phyloP scores from a whole-genome alignment of 2,329 filamentous ascomycete genomes.

The Penicillium frequentans region DNA sequence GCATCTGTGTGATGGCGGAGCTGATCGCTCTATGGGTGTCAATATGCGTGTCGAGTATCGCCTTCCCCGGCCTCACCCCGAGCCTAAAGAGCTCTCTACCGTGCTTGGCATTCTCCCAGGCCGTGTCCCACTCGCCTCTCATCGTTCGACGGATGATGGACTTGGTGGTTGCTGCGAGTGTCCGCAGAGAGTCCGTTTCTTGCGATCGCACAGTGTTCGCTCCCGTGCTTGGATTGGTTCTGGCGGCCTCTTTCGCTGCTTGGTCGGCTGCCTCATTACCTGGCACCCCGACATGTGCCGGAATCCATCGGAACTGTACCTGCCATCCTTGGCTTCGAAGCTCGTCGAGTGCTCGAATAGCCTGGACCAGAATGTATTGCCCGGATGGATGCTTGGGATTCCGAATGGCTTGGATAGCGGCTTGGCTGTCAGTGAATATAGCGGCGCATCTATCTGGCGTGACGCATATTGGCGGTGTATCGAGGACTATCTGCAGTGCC shows the following conservation, averaged over 20 bases:
- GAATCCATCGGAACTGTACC: conserved; percentile 2
- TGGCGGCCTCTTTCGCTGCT: not conserved
- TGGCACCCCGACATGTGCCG: conserved; percentile 1
- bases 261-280: conserved; percentile 1
- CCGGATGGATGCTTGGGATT: conserved; percentile 10
- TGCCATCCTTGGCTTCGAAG: not conserved
- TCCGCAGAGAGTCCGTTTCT: no score
- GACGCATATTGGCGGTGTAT: not conserved
- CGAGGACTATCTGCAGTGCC: not conserved
- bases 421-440: conserved; percentile 10
- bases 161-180: conserved; percentile 1
- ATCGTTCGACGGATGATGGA: conserved; percentile 19
- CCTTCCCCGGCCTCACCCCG: conserved; percentile 15
- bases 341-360: not conserved
- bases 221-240: not conserved
- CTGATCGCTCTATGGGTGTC: conserved; percentile 1
- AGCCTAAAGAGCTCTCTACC: conserved; percentile 22
- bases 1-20: conserved; percentile 12
- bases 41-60: conserved; percentile 12
- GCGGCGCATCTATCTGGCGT: not conserved
- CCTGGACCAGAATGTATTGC: conserved; percentile 3
- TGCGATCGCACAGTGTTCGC: not conserved
- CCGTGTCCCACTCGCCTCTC: conserved; percentile 21
- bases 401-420: conserved; percentile 3
- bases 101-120: conserved; percentile 20